Percentiles rank a stretch among this genome's conserved stretches.
Conservation (phyloP, 148 eudicot species). For the Rhododendron griersonianum region DNA sequence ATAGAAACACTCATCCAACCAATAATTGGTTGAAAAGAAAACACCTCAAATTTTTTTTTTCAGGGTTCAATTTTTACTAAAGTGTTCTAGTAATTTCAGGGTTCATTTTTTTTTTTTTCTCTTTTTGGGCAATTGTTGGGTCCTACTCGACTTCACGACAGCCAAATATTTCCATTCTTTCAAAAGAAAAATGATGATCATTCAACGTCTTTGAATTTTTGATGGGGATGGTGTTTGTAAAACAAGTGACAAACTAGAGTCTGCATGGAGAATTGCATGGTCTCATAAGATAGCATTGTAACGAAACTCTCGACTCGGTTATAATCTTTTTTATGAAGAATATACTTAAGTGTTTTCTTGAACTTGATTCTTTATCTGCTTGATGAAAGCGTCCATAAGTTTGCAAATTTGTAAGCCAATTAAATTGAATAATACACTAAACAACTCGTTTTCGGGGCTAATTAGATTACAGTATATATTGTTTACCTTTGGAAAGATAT, state of each 20-base stretch:
- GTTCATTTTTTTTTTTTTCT: not conserved
- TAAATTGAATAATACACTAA: not conserved
- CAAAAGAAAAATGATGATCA: not conserved
- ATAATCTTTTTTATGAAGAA: not conserved
- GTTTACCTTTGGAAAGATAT: constrained; percentile 29
- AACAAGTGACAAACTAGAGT: no score
- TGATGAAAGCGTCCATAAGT: not conserved
- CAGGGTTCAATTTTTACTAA: not conserved
- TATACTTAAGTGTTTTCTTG: not conserved
- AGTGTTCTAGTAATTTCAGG: not conserved
- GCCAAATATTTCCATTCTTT: not conserved
- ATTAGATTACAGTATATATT: not conserved
- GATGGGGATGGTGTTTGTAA: no score
- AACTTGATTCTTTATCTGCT: not conserved
- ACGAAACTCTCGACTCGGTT: not conserved
- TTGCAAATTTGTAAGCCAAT: not conserved
- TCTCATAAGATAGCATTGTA: not conserved
- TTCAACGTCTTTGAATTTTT: no score
- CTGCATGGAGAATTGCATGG: not conserved
- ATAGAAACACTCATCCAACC: no score
- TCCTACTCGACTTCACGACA: not conserved
- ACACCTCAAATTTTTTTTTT: no score
- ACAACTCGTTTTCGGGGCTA: not conserved
- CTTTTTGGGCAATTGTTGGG: not conserved
- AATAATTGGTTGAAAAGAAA: no score